A percentile compares a stretch with the other conserved stretches of the same genome.
Conservation (phyloP, 2,329 filamentous ascomycete species). For the Talaromyces albobiverticillius region DNA sequence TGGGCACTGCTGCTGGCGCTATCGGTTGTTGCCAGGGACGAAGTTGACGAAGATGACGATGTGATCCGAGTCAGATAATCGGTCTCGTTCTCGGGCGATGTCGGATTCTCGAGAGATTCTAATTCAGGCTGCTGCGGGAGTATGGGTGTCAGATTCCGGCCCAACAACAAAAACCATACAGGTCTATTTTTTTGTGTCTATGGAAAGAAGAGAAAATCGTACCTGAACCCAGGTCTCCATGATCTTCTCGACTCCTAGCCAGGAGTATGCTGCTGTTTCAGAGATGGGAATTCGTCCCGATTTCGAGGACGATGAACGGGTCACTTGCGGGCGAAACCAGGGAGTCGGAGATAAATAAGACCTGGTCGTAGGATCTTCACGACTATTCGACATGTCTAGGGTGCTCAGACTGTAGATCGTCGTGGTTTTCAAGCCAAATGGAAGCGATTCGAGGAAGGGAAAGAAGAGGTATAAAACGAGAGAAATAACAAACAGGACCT, state of each 20-base stretch:
- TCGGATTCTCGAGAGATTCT: constrained; percentile 8
- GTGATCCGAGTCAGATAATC: constrained; percentile 5
- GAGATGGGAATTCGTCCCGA: constrained; percentile 13
- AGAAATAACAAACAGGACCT: neutral
- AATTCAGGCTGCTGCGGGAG: constrained; percentile 10
- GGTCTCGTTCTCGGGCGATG: neutral
- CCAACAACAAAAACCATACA: neutral
- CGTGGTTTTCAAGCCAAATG: neutral
- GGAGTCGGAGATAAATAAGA: constrained; percentile 7
- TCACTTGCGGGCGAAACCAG: neutral
- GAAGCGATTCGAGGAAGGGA: neutral
- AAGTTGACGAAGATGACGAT: constrained; percentile 5
- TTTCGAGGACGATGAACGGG: constrained; percentile 4
- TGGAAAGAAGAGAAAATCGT: neutral
- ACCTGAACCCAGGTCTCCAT: constrained; percentile 13
- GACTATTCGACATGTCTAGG: neutral
- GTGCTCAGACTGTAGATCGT: neutral
- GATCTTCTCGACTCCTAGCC: constrained; percentile 15
- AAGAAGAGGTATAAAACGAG: neutral
- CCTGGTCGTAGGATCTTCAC: neutral
- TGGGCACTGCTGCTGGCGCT: neutral
- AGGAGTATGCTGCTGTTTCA: constrained; percentile 17
- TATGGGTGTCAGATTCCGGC: neutral
- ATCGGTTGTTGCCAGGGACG: constrained; percentile 3
- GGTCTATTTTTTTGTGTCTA: neutral